Base-by-base conservation (phyloP, 495 filamentous ascomycete species). In the Glonium stellatum region DNA sequence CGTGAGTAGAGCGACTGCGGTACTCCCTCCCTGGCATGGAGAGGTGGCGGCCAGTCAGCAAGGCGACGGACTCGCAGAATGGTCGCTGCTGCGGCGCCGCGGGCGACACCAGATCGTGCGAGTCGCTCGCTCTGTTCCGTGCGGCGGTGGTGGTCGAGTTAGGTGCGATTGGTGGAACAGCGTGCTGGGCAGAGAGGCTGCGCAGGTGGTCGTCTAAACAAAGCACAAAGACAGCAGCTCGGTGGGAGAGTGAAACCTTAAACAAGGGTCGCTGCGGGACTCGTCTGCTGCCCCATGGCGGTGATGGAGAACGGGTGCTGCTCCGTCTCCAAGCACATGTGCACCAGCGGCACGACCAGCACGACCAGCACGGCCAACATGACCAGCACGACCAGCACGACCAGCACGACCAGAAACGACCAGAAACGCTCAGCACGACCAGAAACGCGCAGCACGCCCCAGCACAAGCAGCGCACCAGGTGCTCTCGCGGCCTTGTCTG, bases 21-120 rank as follows among this genome's bases (percentile, higher is more conserved):
- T 67, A 60, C 54, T 54, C 60, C 56, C 59, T 55, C 27, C 59
- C 63, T 58, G 49, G 54, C 63, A 65, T 58, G 36, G 25, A 12
- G 22, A 12, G 22, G 12, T 13, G 25, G 39, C 34, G 46, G 47
- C 60, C 21, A 54, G 48, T 51, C 48, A 47, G 39, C 27, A n/a
- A 44, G 19, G 36, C 13, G n/a, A 18, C 19, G n/a, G 46, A 27
- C 25, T 21, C 15, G 25, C 18, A 4, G 53, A 15, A 51, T 18
- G 9, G 18, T 9, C 8, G 23, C 21, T 23, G 13, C 31, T 51
- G 48, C 48, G 9, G 31, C 27, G 58, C 18, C 23, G 54, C n/a
- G 4, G n/a, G 37, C 36, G 12, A 21, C 31, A 42, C 31, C 11
- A 42, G 34, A 42, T 55, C 25, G 48, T 37, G 52, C 36, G 31